phyloP scores from a whole-genome alignment of 1,284 basidiomycete species.

The Ustilago trichophora region DNA sequence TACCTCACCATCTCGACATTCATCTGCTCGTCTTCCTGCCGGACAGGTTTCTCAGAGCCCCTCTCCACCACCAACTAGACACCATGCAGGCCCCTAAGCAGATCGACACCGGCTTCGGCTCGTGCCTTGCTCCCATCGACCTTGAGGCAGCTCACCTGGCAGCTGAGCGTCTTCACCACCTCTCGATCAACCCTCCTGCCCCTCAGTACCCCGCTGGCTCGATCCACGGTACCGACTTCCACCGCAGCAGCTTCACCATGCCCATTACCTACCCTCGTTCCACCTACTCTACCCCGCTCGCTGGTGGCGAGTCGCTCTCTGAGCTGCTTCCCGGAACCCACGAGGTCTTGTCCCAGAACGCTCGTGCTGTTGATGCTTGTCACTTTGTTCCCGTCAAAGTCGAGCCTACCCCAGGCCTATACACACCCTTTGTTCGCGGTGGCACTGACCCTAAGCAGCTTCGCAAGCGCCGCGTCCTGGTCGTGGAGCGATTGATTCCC shows the following conservation, averaged over 20 bases:
- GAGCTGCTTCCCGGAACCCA: constrained; percentile 42
- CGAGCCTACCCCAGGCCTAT: constrained; percentile 38
- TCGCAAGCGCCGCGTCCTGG: constrained; percentile 29
- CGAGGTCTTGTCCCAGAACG: constrained; percentile 39
- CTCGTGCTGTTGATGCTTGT: constrained; percentile 39
- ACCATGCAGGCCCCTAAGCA: constrained; percentile 42
- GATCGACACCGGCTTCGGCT: constrained; percentile 46
- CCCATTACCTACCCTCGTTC: constrained; percentile 37
- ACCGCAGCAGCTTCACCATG: constrained; percentile 40
- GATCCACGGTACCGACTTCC: constrained; percentile 23
- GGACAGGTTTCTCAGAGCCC: constrained; percentile 12
- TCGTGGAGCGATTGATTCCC: constrained; percentile 41
- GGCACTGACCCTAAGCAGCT: constrained; percentile 42
- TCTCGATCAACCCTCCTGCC: constrained; percentile 31
- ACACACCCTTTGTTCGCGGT: constrained; percentile 37
- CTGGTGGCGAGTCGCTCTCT: constrained; percentile 36
- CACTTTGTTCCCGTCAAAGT: constrained; percentile 42
- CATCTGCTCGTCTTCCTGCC: constrained; percentile 17
- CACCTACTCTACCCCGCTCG: constrained; percentile 42
- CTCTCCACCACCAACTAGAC: neutral
- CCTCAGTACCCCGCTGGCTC: constrained; percentile 36
- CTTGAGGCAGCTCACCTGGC: constrained; percentile 34
- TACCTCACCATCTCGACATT: neutral
- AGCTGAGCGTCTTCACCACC: constrained; percentile 37
- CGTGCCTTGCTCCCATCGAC: constrained; percentile 39